Base-by-base conservation (phyloP, 2,329 filamentous ascomycete species). In the Penicillium sp. region DNA sequence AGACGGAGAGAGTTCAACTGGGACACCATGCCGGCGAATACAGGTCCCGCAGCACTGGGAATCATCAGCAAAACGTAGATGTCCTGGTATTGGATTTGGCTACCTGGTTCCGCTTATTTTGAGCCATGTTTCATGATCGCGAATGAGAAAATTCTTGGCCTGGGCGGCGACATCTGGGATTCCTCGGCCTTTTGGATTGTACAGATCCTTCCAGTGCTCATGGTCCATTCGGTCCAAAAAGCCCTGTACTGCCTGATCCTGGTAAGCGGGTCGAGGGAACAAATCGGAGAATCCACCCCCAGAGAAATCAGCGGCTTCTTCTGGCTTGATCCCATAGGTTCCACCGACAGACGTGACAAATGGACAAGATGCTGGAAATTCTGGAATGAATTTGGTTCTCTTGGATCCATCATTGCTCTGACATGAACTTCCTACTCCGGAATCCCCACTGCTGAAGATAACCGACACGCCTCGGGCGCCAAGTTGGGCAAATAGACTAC, bases 391-490 rank as follows among this genome's bases (percentile, higher is more conserved):
- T 26, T 68, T 74, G 6, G 77, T 78, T 3, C 70, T 76, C 46
- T 79, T 77, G 47, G 74, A 78, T 31, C 80, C 81, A 52, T 84
- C 80, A 60, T 84, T 85, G 42, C 75, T 77, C 51, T 77, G 68
- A 65, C 82, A 84, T 7, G 72, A 73, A 12, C 74, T 72, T 13
- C 84, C 84, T 5, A 83, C 76, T n/a, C 84, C 85, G 21, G 72
- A 69, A 60, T 90, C 85, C 5, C 87, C 87, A 9, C 80, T 81
- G 15, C 81, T 79, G 57, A 85, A 83, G 49, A 90, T 74, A n/a
- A 89, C 75, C 0, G 84, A 83, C 18, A 88, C 81, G 29, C 87
- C 87, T 10, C 86, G 81, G 1, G 82, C 78, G 21, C 84, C 85
- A 5, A 90, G 79, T 54, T 86, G 82, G 5, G 81, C 83, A 54